Base-by-base conservation (phyloP, 208 protist species). In the Trypanosoma vivax region DNA sequence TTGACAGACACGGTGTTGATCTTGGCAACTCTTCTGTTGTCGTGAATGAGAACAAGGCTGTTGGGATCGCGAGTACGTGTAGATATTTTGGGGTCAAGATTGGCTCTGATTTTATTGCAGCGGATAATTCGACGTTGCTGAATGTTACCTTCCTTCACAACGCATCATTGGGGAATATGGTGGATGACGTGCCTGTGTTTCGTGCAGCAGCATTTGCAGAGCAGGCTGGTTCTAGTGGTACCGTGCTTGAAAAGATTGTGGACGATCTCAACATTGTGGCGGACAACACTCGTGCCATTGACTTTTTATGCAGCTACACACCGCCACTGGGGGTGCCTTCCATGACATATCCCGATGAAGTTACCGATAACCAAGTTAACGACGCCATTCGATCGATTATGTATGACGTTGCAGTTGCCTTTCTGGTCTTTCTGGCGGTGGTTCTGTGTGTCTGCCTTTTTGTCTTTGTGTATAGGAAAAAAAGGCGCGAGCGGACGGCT, bases 101-200 rank as follows among this genome's bases (percentile, higher is more conserved):
- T 5, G 13, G 21, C 1, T 1, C 18, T n/a, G 16, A 2, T 14
- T 3, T 52, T 3, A 28, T n/a, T 10, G n/a, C 10, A 14, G 25
- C 5, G 24, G 30, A 50, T 9, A 31, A 10, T 18, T 29, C 24
- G 25, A 13, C 51, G 31, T 34, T 47, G n/a, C 7, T 65, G 4
- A 40, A 25, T 11, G 13, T 65, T 28, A 43, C 40, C 13, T 21
- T 65, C 24, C 40, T 65, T 31, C 42, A 65, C 16, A 65, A 65
- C 24, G 49, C 59, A 13, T 52, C 59, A 27, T 24, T 42, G 42
- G 1, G 16, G 13, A 42, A 6, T 3, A n/a, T 11, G 31, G 33
- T 33, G 18, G 18, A 5, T 18, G 41, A 18, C 6, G 28, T 21
- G 14, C 5, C 11, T 27, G 33, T 29, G 11, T 55, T 42, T 11